Evolutionary conservation across 2,329 filamentous ascomycete species (phyloP).

Genomic region (Penicillium sp.): DNA sequence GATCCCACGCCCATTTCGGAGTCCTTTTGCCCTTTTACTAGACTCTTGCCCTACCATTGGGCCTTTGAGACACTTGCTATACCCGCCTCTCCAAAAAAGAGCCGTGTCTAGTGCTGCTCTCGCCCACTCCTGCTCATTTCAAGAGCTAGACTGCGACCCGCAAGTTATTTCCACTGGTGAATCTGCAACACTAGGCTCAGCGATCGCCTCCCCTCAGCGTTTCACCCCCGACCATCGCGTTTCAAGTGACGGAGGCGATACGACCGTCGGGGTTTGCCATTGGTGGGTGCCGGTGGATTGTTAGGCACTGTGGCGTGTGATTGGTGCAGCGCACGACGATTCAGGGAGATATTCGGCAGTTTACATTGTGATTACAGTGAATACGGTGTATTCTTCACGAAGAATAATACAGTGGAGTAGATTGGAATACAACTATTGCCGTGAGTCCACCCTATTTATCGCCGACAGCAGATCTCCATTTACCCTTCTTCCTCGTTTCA

Average conservation of each 20-base stretch:
- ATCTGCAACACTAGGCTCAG: conserved; percentile 23
- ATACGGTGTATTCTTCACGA: background rate
- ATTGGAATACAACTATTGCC: background rate
- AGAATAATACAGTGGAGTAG: background rate
- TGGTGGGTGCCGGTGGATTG: conserved; percentile 22
- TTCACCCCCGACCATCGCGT: conserved; percentile 25
- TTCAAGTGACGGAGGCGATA: conserved; percentile 23
- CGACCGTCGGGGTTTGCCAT: conserved; percentile 14
- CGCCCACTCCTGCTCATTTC: conserved; percentile 15
- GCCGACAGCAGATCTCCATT: background rate
- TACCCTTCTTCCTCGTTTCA: conserved; percentile 3
- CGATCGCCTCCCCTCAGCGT: conserved; percentile 23
- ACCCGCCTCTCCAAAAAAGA: background rate
- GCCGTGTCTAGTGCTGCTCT: background rate
- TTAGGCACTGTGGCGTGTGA: conserved; percentile 15
- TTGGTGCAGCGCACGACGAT: conserved; percentile 12
- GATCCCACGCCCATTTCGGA: background rate
- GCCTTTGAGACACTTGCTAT: background rate
- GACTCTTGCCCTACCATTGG: background rate
- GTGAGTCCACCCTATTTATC: conserved; percentile 6
- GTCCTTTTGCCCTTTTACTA: conserved; percentile 5
- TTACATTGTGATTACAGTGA: background rate
- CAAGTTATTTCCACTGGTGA: conserved; percentile 7
- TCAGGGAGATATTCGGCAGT: conserved; percentile 3
- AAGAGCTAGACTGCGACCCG: background rate